Evolutionary conservation across 2,329 filamentous ascomycete species (phyloP).

Genomic region (Cladophialophora chaetospira): DNA sequence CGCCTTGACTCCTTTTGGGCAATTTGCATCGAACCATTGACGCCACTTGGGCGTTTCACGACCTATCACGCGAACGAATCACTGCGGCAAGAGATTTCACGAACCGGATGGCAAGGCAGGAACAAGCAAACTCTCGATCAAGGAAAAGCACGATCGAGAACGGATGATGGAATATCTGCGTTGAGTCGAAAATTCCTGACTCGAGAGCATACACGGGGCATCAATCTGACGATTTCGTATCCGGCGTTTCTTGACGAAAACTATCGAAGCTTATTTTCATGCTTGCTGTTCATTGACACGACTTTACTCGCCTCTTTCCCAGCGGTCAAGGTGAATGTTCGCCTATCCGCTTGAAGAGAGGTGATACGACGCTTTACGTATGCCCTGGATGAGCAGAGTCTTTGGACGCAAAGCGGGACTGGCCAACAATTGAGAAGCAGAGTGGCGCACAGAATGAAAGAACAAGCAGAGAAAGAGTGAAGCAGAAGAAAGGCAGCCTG

Average conservation of each 20-base stretch:
- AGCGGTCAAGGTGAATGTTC: background rate
- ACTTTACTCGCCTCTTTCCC: slow-evolving; percentile 3
- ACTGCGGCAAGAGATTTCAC: slow-evolving; percentile 20
- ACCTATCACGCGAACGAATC: slow-evolving; percentile 13
- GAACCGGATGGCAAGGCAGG: slow-evolving; percentile 14
- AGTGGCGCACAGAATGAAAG: slow-evolving; percentile 3
- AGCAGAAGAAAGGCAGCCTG: background rate
- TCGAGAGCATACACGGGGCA: slow-evolving; percentile 5
- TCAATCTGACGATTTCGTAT: slow-evolving; percentile 5
- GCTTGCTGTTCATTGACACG: slow-evolving; percentile 4
- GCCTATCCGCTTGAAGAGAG: slow-evolving; percentile 12
- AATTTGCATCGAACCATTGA: slow-evolving; percentile 16
- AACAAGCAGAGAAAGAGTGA: slow-evolving; percentile 4
- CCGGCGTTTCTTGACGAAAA: slow-evolving; percentile 11
- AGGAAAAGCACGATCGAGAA: slow-evolving; percentile 3
- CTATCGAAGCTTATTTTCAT: slow-evolving; percentile 11
- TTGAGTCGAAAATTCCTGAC: slow-evolving; percentile 14
- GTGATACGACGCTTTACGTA: slow-evolving; percentile 11
- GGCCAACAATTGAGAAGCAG: slow-evolving; percentile 7
- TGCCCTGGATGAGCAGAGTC: slow-evolving; percentile 7
- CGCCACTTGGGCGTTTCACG: slow-evolving; percentile 18
- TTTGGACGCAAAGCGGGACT: slow-evolving; percentile 10
- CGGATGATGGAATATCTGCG: slow-evolving; percentile 8
- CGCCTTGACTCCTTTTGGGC: slow-evolving; percentile 14
- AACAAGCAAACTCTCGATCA: slow-evolving; percentile 7